Evolutionary conservation across 495 filamentous ascomycete species (phyloP), one percentile per base, ranked within the genome.

Genomic region (Annulohypoxylon stygium): DNA sequence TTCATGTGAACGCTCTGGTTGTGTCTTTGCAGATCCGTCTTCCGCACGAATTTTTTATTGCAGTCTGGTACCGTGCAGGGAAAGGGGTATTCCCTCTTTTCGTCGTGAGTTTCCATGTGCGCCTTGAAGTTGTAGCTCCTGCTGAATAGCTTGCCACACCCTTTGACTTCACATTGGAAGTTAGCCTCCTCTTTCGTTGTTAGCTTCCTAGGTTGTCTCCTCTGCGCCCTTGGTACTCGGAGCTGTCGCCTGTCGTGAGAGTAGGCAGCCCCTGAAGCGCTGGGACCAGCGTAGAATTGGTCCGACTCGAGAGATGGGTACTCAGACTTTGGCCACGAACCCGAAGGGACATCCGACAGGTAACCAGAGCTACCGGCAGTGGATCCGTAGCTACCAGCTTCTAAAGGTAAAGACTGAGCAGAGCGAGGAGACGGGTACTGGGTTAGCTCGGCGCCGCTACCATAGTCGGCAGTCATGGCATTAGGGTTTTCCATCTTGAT

Each of bases 61-160:
- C 92, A 96, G 68, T 88, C 82, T 51, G 87, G 78, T 39, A 87
- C 80, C 11, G 78, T 80, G 80, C 95, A 98, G 4, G 84, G 81
- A 79, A 93, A 90, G 0, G 89, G 89, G 74, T 91, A 90, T 70
- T 88, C 89, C 59, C 89, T 85, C 57, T 86, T 87, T 2, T 94
- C 91, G 79, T 97, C 90, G 81, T 98, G 95, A 7, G 89, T 95
- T 76, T 96, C 93, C 85, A 96, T 86, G 80, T 98, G 95, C 61
- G 93, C 90, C 76, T 92, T 93, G 80, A 91, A 93, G 82, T 98
- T 98, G 82, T 95, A 98, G 76, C 89, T 92, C 60, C 95, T 83
- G 68, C 93, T 93, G 78, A 98, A 98, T 7, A 90, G 86, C 81
- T 90, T 91, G 23, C 91, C 91, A 79, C 95, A 98, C 14, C 86